Conservation (phyloP, 1,284 basidiomycete species). For the Trametes versicolor region DNA sequence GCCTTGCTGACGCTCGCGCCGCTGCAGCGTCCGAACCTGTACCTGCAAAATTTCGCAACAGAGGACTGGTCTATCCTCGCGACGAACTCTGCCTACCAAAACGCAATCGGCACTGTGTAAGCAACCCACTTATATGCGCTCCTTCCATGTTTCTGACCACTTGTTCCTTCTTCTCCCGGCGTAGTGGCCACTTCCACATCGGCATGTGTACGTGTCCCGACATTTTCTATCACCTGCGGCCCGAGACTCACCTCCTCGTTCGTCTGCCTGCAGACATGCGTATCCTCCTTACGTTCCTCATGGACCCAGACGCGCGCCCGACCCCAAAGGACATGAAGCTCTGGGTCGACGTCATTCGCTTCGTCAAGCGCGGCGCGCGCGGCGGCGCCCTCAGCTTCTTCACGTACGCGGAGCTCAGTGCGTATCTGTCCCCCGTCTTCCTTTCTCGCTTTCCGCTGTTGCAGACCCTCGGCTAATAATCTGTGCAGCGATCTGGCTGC, state of each 20-base stretch:
- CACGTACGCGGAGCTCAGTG: slow-evolving; percentile 70
- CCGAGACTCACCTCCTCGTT: not conserved
- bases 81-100: slow-evolving; percentile 67
- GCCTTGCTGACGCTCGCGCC: not conserved
- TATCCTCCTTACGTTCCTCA: slow-evolving; percentile 65
- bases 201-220: slow-evolving; percentile 53
- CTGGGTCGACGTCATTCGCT: slow-evolving; percentile 71
- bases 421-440: slow-evolving; percentile 34
- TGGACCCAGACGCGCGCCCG: slow-evolving; percentile 63
- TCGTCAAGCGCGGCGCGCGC: slow-evolving; percentile 62
- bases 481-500: slow-evolving; percentile 59
- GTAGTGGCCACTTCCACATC: slow-evolving; percentile 57
- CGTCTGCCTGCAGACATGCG: slow-evolving; percentile 53
- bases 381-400: slow-evolving; percentile 70
- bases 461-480: too few relatives aligned
- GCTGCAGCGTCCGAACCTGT: slow-evolving; percentile 61
- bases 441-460: not conserved
- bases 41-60: slow-evolving; percentile 71
- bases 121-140: slow-evolving; percentile 4
- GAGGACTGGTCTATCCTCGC: slow-evolving; percentile 66
- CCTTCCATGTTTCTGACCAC: not conserved
- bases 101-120: slow-evolving; percentile 54
- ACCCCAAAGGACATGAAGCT: slow-evolving; percentile 66
- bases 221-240: too few relatives aligned
- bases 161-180: not conserved